Percentiles rank a stretch among this genome's conserved stretches.
phyloP scores from a whole-genome alignment of 768 basidiomycete species.

The Suillus paluster region DNA sequence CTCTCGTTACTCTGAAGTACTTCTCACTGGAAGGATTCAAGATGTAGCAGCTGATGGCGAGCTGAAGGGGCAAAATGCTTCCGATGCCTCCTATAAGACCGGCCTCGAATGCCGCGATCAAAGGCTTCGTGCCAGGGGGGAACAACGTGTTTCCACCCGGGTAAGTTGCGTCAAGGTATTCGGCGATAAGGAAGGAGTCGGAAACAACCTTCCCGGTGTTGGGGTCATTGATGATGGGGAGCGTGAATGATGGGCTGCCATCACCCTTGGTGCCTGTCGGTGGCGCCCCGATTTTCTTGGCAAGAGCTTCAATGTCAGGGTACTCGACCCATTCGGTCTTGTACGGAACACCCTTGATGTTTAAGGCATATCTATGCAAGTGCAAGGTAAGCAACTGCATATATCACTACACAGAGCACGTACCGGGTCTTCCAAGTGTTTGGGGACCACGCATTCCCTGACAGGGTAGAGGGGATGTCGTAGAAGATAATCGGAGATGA shows the following conservation, averaged over 20 bases:
- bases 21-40: slow-evolving; percentile 33
- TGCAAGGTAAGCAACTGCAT: slow-evolving; percentile 1
- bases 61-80: slow-evolving; percentile 18
- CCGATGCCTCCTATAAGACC: slow-evolving; percentile 17
- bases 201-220: slow-evolving; percentile 37
- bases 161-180: slow-evolving; percentile 50
- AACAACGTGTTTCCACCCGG: slow-evolving; percentile 44
- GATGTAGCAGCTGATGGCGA: slow-evolving; percentile 13
- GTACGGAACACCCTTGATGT: slow-evolving; percentile 46
- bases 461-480: slow-evolving; percentile 45
- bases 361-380: slow-evolving; percentile 38
- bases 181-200: slow-evolving; percentile 48
- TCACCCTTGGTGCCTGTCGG: slow-evolving; percentile 35
- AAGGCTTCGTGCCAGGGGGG: slow-evolving; percentile 41
- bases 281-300: slow-evolving; percentile 36
- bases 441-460: slow-evolving; percentile 43
- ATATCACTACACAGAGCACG: slow-evolving; percentile 4
- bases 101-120: slow-evolving; percentile 45
- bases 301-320: slow-evolving; percentile 42
- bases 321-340: slow-evolving; percentile 49
- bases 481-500: slow-evolving; percentile 42
- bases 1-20: slow-evolving; percentile 41
- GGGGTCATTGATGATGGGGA: slow-evolving; percentile 48
- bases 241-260: slow-evolving; percentile 40
- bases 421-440: slow-evolving; percentile 53